A percentile compares a stretch with the other conserved stretches of the same genome.
Conservation (phyloP, 1,139 yeast genomes). For the Kodamaea alishanica region DNA sequence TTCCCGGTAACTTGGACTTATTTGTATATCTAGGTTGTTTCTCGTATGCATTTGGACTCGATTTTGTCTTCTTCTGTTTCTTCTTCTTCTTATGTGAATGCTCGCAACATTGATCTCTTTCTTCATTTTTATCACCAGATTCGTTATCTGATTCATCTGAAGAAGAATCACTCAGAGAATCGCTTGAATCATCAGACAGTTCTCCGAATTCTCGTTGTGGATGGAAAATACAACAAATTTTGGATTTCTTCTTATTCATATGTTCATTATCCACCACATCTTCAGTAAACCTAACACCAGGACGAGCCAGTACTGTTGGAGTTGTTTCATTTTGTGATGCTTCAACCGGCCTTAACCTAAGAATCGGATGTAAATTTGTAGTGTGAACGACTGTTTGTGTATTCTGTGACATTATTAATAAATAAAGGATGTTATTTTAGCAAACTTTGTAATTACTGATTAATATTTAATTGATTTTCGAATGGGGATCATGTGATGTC, state of each 20-base stretch:
- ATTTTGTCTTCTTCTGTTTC: slow-evolving; percentile 6
- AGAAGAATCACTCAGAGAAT: slow-evolving; percentile 32
- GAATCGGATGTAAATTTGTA: slow-evolving; percentile 11
- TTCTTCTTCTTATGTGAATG: slow-evolving; percentile 9
- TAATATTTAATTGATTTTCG: too few species aligned
- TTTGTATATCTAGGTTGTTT: slow-evolving; percentile 60
- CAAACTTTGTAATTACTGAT: too few species aligned
- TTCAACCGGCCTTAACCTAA: slow-evolving; percentile 10
- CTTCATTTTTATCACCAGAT: slow-evolving; percentile 3
- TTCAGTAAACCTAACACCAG: slow-evolving; percentile 75
- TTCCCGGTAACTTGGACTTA: slow-evolving; percentile 17
- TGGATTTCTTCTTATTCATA: slow-evolving; percentile 82
- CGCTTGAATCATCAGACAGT: slow-evolving; percentile 26
- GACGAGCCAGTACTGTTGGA: slow-evolving; percentile 14
- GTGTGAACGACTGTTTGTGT: slow-evolving; percentile 4
- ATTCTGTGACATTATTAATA: neutral
- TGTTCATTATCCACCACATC: slow-evolving; percentile 88
- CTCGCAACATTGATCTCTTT: slow-evolving; percentile 5
- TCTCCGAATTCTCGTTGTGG: slow-evolving; percentile 67
- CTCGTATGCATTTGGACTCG: slow-evolving; percentile 72
- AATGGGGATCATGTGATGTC: too few species aligned
- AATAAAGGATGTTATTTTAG: too few species aligned
- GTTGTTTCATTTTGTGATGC: slow-evolving; percentile 1
- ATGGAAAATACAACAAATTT: slow-evolving; percentile 93
- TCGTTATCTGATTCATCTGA: slow-evolving; percentile 24